phyloP scores from a whole-genome alignment of 176 grass and related monocot genomes.

The Triticum monococcum region DNA sequence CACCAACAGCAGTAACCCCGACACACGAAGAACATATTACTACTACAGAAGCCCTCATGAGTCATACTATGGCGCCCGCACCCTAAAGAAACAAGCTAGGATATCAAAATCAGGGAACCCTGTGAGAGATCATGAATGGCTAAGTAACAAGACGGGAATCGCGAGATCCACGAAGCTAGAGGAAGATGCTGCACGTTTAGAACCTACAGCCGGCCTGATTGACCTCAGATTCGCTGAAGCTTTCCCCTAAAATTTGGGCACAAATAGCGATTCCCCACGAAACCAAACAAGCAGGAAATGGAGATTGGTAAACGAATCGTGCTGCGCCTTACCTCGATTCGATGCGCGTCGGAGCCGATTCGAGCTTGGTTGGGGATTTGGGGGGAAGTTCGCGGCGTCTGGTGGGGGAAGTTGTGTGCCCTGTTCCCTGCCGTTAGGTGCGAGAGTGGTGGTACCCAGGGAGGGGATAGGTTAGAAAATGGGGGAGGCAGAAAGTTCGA shows the following conservation, averaged over 20 bases:
- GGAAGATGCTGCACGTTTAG: neutral
- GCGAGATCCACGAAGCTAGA: neutral
- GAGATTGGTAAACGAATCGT: neutral
- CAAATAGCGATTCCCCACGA: neutral
- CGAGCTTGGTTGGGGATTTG: constrained; percentile 3
- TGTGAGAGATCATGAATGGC: neutral
- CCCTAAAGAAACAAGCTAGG: neutral
- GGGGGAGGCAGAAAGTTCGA: constrained; percentile 30
- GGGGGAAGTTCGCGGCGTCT: neutral
- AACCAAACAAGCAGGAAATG: neutral
- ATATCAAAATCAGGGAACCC: neutral
- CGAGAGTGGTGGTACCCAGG: neutral
- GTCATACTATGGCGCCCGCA: neutral
- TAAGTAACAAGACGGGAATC: too few species aligned
- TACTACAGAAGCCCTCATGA: neutral
- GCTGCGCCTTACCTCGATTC: constrained; percentile 16
- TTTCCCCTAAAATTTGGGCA: neutral
- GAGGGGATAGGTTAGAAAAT: neutral
- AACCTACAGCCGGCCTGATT: neutral
- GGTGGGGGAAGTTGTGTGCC: neutral
- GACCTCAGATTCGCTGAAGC: neutral
- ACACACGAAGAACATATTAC: neutral
- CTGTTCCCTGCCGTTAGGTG: neutral
- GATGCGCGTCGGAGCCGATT: neutral
- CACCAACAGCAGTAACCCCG: neutral